These are phyloP conservation scores for Puccinia brachypodii DNA, from an alignment of 1,284 basidiomycete genomes.

Conservation along the genomic window DNA sequence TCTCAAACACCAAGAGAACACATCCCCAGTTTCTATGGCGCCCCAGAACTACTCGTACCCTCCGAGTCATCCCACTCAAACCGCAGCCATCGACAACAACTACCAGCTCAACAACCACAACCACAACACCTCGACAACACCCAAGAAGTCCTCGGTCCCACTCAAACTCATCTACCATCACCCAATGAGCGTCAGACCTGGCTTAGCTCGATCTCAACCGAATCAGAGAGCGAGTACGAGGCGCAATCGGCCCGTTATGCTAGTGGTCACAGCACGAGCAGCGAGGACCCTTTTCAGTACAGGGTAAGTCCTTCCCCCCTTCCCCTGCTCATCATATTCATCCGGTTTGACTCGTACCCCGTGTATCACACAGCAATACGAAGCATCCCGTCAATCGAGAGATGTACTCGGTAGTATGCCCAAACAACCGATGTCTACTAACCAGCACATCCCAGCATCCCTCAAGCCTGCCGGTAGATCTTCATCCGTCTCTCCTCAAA, in stretches of 20 bases:
- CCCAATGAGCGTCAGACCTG: neutral
- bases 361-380: conserved; percentile 12
- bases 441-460: conserved; percentile 9
- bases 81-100: neutral
- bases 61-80: neutral
- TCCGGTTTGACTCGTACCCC: neutral
- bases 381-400: conserved; percentile 21
- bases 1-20: neutral
- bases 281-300: conserved; percentile 36
- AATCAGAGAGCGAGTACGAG: conserved; percentile 5
- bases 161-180: neutral
- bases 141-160: neutral
- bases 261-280: conserved; percentile 25
- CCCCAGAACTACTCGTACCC: neutral
- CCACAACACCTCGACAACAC: neutral
- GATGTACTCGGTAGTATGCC: neutral
- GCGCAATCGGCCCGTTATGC: neutral
- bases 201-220: neutral
- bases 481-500: neutral
- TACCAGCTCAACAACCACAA: neutral
- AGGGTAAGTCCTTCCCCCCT: conserved; percentile 1
- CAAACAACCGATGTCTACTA: neutral
- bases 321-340: neutral
- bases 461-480: neutral
- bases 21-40: conserved; percentile 11